These are phyloP conservation scores for Monosporozyma siamensis DNA, from an alignment of 805 yeast genomes.

Conservation along the genomic window DNA sequence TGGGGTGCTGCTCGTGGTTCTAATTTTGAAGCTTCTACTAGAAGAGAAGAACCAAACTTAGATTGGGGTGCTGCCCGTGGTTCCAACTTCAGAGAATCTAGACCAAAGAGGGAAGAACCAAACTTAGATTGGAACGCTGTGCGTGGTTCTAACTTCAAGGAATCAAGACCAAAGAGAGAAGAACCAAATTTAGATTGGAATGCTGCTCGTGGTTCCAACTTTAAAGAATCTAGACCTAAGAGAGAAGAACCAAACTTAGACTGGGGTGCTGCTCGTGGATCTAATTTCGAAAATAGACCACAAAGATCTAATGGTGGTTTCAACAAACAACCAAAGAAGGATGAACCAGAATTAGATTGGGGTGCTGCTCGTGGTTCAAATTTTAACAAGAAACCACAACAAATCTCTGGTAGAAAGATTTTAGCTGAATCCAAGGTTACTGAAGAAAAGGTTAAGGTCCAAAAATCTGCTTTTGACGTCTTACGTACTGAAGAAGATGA, in stretches of 20 bases:
- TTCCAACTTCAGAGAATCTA: slow-evolving; percentile 22
- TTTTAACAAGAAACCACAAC: slow-evolving; percentile 32
- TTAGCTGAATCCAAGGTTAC: slow-evolving; percentile 17
- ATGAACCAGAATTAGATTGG: slow-evolving; percentile 29
- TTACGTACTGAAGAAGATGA: slow-evolving; percentile 45
- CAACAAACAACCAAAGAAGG: slow-evolving; percentile 27
- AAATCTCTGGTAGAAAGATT: slow-evolving; percentile 3
- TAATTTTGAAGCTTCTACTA: slow-evolving; percentile 27
- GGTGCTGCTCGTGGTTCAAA: slow-evolving; percentile 30
- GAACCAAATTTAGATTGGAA: slow-evolving; percentile 37
- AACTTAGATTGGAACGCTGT: slow-evolving; percentile 38
- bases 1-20: slow-evolving; percentile 44
- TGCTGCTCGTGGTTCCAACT: slow-evolving; percentile 40
- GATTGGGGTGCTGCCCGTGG: slow-evolving; percentile 40
- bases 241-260: slow-evolving; percentile 38
- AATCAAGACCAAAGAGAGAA: slow-evolving; percentile 26
- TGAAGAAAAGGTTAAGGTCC: slow-evolving; percentile 29
- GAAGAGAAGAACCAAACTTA: slow-evolving; percentile 35
- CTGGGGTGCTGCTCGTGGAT: slow-evolving; percentile 46
- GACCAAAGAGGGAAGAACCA: slow-evolving; percentile 30
- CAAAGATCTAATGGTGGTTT: slow-evolving; percentile 22
- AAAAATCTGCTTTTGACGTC: slow-evolving; percentile 42
- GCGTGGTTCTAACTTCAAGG: slow-evolving; percentile 36
- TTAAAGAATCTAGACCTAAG: slow-evolving; percentile 25
- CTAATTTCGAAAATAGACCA: slow-evolving; percentile 29